These are phyloP conservation scores for Gossypium schwendimanii DNA, from an alignment of 441 rosid genomes.

Conservation along the genomic window DNA sequence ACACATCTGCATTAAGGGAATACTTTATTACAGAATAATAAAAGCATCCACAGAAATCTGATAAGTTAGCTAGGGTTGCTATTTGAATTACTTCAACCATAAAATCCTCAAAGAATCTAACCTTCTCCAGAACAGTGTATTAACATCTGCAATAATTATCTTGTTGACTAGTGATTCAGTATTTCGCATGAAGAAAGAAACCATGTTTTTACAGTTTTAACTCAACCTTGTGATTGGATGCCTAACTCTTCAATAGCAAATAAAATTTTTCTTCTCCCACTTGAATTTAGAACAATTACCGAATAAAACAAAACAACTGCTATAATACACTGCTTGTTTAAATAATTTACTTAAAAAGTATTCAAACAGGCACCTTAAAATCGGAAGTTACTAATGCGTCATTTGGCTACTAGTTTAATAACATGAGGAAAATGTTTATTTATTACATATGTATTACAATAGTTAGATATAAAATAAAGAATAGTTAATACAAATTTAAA, in stretches of 20 bases:
- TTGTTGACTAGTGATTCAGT: not conserved
- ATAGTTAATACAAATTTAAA: too few species aligned
- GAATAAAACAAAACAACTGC: not conserved
- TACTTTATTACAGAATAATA: not conserved
- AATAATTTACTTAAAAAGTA: not conserved
- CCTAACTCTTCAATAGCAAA: not conserved
- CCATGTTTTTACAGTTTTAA: not conserved
- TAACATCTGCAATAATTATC: not conserved
- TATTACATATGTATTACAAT: too few species aligned
- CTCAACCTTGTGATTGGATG: not conserved
- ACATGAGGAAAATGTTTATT: too few species aligned
- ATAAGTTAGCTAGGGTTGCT: not conserved
- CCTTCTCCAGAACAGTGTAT: not conserved
- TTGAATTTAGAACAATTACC: not conserved
- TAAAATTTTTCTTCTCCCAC: not conserved
- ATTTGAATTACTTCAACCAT: not conserved
- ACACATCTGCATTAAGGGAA: not conserved
- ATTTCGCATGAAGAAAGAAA: not conserved
- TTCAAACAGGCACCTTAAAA: not conserved
- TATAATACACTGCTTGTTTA: not conserved
- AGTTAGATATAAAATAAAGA: too few species aligned
- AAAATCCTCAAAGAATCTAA: not conserved
- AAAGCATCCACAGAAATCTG: not conserved
- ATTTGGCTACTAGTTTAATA: too few species aligned
- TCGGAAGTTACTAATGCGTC: not conserved